Conservation (phyloP, 1,284 basidiomycete genomes). For the Naganishia liquefaciens region DNA sequence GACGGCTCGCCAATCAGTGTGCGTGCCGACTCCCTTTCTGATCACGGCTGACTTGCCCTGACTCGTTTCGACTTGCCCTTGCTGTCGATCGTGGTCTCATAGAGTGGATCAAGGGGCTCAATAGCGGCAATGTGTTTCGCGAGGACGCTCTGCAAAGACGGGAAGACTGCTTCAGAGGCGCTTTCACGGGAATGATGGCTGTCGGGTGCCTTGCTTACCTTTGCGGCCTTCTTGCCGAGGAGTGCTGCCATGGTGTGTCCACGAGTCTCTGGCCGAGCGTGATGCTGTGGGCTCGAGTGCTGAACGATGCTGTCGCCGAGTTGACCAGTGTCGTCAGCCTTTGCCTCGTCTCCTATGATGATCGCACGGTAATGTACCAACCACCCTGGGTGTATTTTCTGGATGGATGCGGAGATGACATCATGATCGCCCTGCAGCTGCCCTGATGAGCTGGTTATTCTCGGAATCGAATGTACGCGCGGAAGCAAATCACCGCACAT, state of each 20-base stretch:
- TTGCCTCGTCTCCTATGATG: too few relatives aligned
- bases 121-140: slow-evolving; percentile 32
- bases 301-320: too few relatives aligned
- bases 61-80: slow-evolving; percentile 68
- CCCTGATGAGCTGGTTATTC: too few relatives aligned
- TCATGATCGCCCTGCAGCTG: too few relatives aligned
- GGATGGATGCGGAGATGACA: too few relatives aligned
- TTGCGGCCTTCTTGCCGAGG: slow-evolving; percentile 42
- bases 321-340: too few relatives aligned
- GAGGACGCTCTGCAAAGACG: slow-evolving; percentile 22
- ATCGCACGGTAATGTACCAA: too few relatives aligned
- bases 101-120: slow-evolving; percentile 72
- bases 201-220: slow-evolving; percentile 37
- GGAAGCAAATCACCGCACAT: too few relatives aligned
- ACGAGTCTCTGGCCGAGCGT: too few relatives aligned
- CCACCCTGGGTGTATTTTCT: too few relatives aligned
- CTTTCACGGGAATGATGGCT: not conserved
- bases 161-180: not conserved
- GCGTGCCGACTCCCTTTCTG: not conserved
- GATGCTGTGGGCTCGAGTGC: too few relatives aligned
- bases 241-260: slow-evolving; percentile 35
- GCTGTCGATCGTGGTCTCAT: slow-evolving; percentile 69
- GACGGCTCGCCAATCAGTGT: not conserved
- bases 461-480: too few relatives aligned
- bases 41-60: slow-evolving; percentile 60